Evolutionary conservation across 805 yeast genomes (phyloP).

Genomic region (Yarrowia sp.): DNA sequence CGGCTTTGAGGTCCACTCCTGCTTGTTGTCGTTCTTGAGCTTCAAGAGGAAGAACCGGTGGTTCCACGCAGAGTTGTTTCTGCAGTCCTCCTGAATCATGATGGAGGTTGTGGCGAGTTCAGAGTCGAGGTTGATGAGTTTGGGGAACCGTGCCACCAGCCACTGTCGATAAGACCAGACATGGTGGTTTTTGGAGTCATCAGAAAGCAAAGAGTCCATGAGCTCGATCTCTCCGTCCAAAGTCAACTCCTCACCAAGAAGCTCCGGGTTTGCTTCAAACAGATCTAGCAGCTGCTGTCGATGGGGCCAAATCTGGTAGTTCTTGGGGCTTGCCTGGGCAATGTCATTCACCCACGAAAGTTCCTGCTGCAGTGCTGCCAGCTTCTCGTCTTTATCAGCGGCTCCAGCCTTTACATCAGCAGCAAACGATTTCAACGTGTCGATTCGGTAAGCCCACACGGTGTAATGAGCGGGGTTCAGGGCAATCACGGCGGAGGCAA

Average conservation of each 20-base stretch:
- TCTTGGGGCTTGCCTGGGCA: conserved; percentile 76
- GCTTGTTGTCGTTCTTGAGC: conserved; percentile 27
- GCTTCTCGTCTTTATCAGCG: conserved; percentile 27
- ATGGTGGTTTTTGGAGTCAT: conserved; percentile 88
- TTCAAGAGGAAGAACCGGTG: conserved; percentile 63
- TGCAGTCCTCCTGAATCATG: conserved; percentile 57
- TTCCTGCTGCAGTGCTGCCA: conserved; percentile 42
- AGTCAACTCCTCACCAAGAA: conserved; percentile 32
- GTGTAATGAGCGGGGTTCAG: conserved; percentile 88
- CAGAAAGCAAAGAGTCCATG: conserved; percentile 62
- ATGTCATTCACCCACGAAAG: conserved; percentile 75
- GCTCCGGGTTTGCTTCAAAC: conserved; percentile 26
- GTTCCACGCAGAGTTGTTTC: conserved; percentile 93
- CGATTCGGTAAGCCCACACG: conserved; percentile 57
- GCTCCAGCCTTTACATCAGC: conserved; percentile 34
- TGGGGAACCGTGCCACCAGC: conserved; percentile 49
- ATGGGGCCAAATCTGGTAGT: conserved; percentile 97
- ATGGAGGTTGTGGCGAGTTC: conserved; percentile 53
- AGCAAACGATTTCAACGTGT: conserved; percentile 35
- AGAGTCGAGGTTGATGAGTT: conserved; percentile 29
- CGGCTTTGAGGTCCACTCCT: not conserved
- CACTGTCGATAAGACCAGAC: conserved; percentile 93
- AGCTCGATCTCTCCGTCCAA: conserved; percentile 59
- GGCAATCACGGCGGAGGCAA: conserved; percentile 62
- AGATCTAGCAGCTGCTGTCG: conserved; percentile 53